Conservation (phyloP, 257 asterid genomes). For the Petunia axillaris region DNA sequence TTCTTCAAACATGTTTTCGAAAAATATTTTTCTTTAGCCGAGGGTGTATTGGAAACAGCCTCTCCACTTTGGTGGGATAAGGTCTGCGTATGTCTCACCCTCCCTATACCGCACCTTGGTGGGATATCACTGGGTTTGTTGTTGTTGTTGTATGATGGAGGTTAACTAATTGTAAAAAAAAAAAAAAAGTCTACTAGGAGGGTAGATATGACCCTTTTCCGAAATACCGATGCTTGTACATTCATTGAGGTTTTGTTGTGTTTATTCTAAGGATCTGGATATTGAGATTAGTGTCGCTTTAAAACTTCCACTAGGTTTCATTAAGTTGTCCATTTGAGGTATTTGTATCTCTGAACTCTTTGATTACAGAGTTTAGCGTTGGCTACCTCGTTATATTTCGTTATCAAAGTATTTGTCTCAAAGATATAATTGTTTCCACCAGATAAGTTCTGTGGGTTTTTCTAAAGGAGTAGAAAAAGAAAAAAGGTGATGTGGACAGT, state of each 20-base stretch:
- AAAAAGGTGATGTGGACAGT: not conserved
- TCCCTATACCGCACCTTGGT: too few relatives aligned
- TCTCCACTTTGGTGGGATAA: too few relatives aligned
- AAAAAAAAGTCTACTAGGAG: too few relatives aligned
- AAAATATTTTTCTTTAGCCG: too few relatives aligned
- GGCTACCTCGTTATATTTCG: not conserved
- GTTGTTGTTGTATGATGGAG: too few relatives aligned
- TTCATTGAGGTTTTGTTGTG: not conserved
- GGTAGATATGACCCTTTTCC: too few relatives aligned
- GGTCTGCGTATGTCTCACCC: too few relatives aligned
- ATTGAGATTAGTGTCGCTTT: conserved; percentile 4
- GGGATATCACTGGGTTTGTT: too few relatives aligned
- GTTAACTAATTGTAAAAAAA: too few relatives aligned
- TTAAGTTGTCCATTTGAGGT: conserved; percentile 14
- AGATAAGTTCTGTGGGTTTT: not conserved
- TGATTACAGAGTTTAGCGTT: conserved; percentile 9
- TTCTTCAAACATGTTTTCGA: too few relatives aligned
- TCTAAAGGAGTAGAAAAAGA: not conserved
- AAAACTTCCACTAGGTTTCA: not conserved
- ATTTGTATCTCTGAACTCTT: conserved; percentile 13
- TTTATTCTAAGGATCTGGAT: conserved; percentile 17
- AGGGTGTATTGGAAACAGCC: too few relatives aligned
- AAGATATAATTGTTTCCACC: not conserved
- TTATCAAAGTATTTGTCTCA: not conserved
- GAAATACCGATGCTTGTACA: not conserved